phyloP scores from a whole-genome alignment of 2,329 filamentous ascomycete genomes.

The Sordariomycetes sp. region DNA sequence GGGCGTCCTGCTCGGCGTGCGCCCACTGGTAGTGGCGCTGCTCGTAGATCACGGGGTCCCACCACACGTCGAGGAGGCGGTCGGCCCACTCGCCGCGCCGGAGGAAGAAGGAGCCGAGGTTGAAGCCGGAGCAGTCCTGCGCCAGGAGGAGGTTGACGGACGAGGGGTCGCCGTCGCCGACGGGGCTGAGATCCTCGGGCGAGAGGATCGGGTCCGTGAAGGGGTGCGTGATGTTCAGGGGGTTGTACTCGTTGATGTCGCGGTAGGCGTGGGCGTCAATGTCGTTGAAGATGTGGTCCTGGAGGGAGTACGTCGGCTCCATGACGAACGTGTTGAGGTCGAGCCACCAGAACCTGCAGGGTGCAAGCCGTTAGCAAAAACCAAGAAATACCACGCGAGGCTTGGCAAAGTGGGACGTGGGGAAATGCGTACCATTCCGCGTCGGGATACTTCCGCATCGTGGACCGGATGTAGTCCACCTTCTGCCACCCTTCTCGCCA shows the following conservation, averaged over 20 bases:
- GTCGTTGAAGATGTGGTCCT: conserved; percentile 79
- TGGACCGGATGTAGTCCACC: conserved; percentile 82
- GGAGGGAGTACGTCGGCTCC: conserved; percentile 85
- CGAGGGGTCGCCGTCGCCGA: conserved; percentile 65
- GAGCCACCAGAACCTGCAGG: conserved; percentile 93
- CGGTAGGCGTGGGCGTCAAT: conserved; percentile 70
- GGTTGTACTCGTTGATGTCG: conserved; percentile 94
- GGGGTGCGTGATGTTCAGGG: conserved; percentile 85
- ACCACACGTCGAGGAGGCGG: conserved; percentile 88
- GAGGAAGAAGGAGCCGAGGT: conserved; percentile 90
- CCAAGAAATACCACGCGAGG: background rate
- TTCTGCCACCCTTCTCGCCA: conserved; percentile 99
- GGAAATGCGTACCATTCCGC: conserved; percentile 78
- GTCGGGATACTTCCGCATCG: conserved; percentile 85
- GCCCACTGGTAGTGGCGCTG: conserved; percentile 99
- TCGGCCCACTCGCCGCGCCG: conserved; percentile 82
- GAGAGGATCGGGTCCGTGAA: conserved; percentile 67
- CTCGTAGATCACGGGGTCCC: conserved; percentile 95
- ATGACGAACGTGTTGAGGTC: conserved; percentile 97
- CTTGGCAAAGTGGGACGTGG: background rate
- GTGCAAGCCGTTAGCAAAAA: background rate
- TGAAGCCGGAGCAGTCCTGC: conserved; percentile 94
- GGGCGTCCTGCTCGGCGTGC: conserved; percentile 93
- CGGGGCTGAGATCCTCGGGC: conserved; percentile 54
- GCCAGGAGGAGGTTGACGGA: conserved; percentile 84